Base-by-base conservation (phyloP, 2,329 filamentous ascomycete species). In the Neonectria hederae region DNA sequence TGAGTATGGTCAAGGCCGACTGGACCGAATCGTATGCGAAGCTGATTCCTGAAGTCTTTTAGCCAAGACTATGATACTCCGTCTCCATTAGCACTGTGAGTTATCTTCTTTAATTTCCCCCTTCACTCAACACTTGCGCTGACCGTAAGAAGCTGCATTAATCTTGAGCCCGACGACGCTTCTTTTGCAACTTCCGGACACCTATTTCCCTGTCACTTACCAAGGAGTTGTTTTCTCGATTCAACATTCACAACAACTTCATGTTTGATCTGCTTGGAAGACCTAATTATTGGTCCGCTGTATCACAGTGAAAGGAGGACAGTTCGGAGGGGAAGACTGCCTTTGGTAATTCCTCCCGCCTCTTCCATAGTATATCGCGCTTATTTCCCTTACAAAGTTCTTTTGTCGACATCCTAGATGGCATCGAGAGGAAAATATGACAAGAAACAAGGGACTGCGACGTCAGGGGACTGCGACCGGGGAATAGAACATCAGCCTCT, bases 261-360 rank as follows among this genome's bases (percentile, higher is more conserved):
- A 40, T 57, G 42, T 30, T 49, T 26, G 43, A 49, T 49, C 43
- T 57, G 7, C 26, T 57, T 38, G 54, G 43, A 49, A 35, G 54
- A 6, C 54, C 30, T 5, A 57, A 57, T 10, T 57, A 49, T 24
- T 57, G 43, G 54, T 57, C 54, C 14, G 24, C 30, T 5, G 28
- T 49, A 13, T 57, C 54, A 8, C 54, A 57, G 32, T 48, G 28
- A 43, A 57, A 57, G 17, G 21, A 35, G 26, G 54, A 57, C n/a
- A 30, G n/a, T 14, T 19, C 38, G 6, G 26, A 57, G 30, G 43
- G 21, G 6, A 38, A 30, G 43, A 26, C 22, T 28, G 30, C 21
- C 17, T 49, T 57, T 49, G 54, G 54, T 57, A 8, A 48, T 6
- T 30, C 13, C 24, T 35, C 4, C 19, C 22, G 14, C 45, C 13